Base-by-base conservation (phyloP, 441 rosid genomes). In the Mallotus japonicus region DNA sequence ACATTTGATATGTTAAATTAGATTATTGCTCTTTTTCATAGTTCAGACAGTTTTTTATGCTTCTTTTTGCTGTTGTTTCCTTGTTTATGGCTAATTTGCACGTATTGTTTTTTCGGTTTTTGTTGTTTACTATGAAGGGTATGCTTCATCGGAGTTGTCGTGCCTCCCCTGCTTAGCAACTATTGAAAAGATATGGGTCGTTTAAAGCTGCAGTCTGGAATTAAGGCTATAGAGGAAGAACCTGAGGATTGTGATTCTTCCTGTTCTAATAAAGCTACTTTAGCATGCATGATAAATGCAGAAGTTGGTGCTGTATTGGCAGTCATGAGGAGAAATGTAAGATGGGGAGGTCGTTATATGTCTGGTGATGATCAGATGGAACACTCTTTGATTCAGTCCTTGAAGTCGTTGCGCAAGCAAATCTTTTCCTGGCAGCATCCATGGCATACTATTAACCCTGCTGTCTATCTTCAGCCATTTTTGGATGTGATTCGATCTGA, bases 291-390 rank as follows among this genome's bases (percentile, higher is more conserved):
- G 90, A 87, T 95, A 70, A 95, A 90, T 79, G 85, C 92, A 17
- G 99, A 95, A 77, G 87, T 95, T 65, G 93, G 97, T 68, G 98
- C 96, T 1, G 98, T 95, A 64, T 86, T 95, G 87, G 88, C 98
- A 65, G 93, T 95, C 71, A 92, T 95, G 98, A 86, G 99, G 82
- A 93, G 96, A 81, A 95, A 95, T 80, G 96, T 86, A n/a, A 80
- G 97, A 67, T 95, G 98, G 99, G 98, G 96, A 47, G 88, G 87
- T 51, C 97, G 86, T 13, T 91, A 90, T 75, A 79, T 81, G 77
- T 80, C 90, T 17, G 97, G 92, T 73, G 99, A 95, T 72, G 99
- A 92, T 77, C 98, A 90, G 78, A 80, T 92, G 19, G 99, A 95
- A 82, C 98, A 95, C 81, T 85, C 95, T 63, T 88, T 95, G 54